These are phyloP conservation scores for Rosa persica DNA, from an alignment of 306 rosid species.

Conservation along the genomic window DNA sequence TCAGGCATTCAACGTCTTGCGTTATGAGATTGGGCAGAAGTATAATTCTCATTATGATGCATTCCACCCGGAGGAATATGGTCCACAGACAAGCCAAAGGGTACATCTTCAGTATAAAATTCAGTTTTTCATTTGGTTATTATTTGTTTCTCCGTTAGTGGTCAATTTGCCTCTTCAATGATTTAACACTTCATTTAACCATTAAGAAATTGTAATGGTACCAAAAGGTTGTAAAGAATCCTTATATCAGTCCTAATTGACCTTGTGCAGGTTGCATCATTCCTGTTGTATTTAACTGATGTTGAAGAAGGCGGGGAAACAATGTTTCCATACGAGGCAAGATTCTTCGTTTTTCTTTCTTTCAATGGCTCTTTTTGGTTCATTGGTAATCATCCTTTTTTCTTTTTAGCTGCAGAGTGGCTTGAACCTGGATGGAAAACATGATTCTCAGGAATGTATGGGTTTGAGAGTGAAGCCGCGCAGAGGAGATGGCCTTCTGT, in stretches of 20 bases:
- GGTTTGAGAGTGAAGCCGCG: constrained; percentile 86
- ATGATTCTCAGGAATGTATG: constrained; percentile 42
- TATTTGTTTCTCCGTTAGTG: not conserved
- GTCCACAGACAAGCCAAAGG: constrained; percentile 78
- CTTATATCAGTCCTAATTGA: not conserved
- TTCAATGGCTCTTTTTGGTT: not conserved
- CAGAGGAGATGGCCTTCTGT: constrained; percentile 87
- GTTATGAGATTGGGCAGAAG: constrained; percentile 78
- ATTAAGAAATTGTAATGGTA: too few species aligned
- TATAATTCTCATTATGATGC: constrained; percentile 77
- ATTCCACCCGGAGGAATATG: constrained; percentile 56
- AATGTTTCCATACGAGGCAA: constrained; percentile 84
- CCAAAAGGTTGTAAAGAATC: not conserved
- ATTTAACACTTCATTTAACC: not conserved
- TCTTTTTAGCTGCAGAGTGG: constrained; percentile 62
- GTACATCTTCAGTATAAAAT: constrained; percentile 40
- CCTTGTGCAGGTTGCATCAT: constrained; percentile 66
- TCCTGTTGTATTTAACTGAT: constrained; percentile 77
- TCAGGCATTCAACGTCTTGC: constrained; percentile 87
- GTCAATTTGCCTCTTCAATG: not conserved
- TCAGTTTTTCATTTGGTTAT: constrained; percentile 9
- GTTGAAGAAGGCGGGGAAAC: constrained; percentile 92
- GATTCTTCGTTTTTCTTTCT: not conserved
- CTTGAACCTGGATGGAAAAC: constrained; percentile 60
- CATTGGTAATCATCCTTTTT: not conserved